Conservation (phyloP, 108 stramenopile species). For the Heterococcus sp. region DNA sequence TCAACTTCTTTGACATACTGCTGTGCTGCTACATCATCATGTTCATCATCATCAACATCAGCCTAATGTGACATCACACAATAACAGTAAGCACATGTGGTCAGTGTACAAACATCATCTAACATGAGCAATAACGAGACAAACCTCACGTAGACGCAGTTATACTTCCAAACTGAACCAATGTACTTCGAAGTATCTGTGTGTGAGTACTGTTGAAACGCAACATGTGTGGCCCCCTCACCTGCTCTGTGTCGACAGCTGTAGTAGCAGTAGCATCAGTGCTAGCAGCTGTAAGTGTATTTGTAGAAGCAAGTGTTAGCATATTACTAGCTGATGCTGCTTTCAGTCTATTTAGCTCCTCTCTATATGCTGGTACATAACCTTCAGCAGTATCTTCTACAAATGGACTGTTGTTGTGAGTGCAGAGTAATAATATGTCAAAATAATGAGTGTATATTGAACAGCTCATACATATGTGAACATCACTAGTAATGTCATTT, state of each 20-base stretch:
- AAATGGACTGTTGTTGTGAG: slow-evolving; percentile 92
- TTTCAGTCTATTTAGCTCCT: slow-evolving; percentile 76
- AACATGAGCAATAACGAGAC: background rate
- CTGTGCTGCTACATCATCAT: no score
- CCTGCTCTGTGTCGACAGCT: background rate
- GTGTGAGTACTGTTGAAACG: no score
- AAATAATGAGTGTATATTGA: no score
- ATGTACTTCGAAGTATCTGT: no score
- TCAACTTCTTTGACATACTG: no score
- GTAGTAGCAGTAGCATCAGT: background rate
- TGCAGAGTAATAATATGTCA: background rate
- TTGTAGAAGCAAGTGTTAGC: background rate
- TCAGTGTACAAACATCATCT: background rate
- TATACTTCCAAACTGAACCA: no score
- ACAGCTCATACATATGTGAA: background rate
- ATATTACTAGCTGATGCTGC: no score
- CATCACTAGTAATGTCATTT: background rate
- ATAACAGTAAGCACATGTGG: no score
- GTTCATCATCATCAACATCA: no score
- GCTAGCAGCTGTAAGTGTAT: background rate
- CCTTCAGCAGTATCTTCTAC: slow-evolving; percentile 95
- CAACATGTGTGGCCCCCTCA: no score
- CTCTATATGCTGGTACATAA: slow-evolving; percentile 91
- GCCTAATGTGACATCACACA: no score
- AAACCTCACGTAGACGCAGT: no score